Base-by-base conservation (phyloP, 257 asterid species). In the Buddleja alternifolia region DNA sequence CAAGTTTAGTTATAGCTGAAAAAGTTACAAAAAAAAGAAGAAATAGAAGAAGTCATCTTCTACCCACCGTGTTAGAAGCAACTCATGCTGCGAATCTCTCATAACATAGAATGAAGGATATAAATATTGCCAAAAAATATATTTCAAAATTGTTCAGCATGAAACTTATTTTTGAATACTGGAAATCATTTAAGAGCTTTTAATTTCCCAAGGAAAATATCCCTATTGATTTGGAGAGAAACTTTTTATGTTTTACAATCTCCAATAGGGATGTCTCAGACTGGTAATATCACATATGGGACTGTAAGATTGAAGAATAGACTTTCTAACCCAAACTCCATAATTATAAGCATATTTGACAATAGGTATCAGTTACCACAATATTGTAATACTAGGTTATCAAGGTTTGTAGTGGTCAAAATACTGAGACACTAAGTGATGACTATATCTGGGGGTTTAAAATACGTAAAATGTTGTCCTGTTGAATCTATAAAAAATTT, bases 131-230 rank as follows among this genome's bases (percentile, higher is more conserved):
- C n/a, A n/a, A n/a, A n/a, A n/a, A n/a, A n/a, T n/a, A n/a, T n/a
- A n/a, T n/a, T 58, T 59, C 58, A 57, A 17, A 34, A 24, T 59
- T 71, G 8, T 51, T 32, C 67, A 34, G 40, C 52, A 44, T 36
- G 32, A 19, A 58, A 19, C 60, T 46, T 39, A n/a, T 50, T 48
- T 32, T 10, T 5, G 17, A 19, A 10, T 48, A 46, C 21, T 16
- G n/a, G 32, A 45, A 17, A 17, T 1, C 6, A 44, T 5, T 25
- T 53, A n/a, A 17, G 32, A 2, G 32, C 1, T 66, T 50, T 41
- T 24, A 3, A 29, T 42, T 56, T 10, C 56, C 14, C 64, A 19
- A 45, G 19, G 23, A 10, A n/a, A 53, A 51, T 48, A 45, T 7
- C 19, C 68, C 41, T 19, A 58, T 44, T 44, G 36, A 20, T 29